Evolutionary conservation across 1,284 basidiomycete species (phyloP).

Genomic region (Ustilago sp.): DNA sequence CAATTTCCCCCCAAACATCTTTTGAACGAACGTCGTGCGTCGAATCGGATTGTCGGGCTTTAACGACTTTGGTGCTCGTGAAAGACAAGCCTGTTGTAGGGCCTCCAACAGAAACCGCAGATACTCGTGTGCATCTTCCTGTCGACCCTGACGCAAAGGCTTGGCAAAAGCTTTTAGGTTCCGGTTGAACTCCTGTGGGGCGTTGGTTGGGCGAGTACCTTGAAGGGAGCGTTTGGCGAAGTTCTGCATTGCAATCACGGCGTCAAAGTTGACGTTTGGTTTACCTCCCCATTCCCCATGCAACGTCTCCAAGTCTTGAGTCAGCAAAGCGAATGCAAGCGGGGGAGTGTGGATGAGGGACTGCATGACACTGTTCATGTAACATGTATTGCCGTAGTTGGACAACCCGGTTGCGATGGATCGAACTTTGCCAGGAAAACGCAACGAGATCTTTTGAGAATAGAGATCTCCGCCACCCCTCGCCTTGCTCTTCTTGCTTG

Average conservation of each 20-base stretch:
- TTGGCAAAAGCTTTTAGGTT: slow-evolving; percentile 80
- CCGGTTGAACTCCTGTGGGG: slow-evolving; percentile 57
- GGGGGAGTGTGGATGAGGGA: slow-evolving; percentile 94
- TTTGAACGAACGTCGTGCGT: slow-evolving; percentile 92
- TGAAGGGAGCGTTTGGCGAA: slow-evolving; percentile 75
- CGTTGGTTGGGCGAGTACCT: slow-evolving; percentile 32
- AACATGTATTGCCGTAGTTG: slow-evolving; percentile 97
- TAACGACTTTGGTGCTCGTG: slow-evolving; percentile 78
- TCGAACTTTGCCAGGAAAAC: slow-evolving; percentile 50
- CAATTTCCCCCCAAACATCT: slow-evolving; percentile 90
- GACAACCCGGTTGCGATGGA: slow-evolving; percentile 75
- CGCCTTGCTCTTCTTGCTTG: slow-evolving; percentile 31
- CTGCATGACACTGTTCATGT: slow-evolving; percentile 94
- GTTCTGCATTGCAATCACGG: slow-evolving; percentile 68
- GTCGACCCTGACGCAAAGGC: slow-evolving; percentile 87
- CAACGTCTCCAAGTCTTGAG: slow-evolving; percentile 73
- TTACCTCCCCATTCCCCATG: slow-evolving; percentile 61
- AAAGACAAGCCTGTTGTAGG: slow-evolving; percentile 85
- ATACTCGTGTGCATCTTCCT: slow-evolving; percentile 99
- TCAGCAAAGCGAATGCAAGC: slow-evolving; percentile 78
- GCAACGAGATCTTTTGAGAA: slow-evolving; percentile 50
- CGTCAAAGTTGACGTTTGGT: slow-evolving; percentile 57
- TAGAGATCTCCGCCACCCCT: slow-evolving; percentile 29
- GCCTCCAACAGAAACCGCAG: slow-evolving; percentile 93
- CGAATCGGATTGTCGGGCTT: slow-evolving; percentile 73